Percentiles rank a stretch among this genome's conserved stretches.
These are phyloP conservation scores for Ramichloridium luteum DNA, from an alignment of 2,329 filamentous ascomycete species.

Conservation along the genomic window DNA sequence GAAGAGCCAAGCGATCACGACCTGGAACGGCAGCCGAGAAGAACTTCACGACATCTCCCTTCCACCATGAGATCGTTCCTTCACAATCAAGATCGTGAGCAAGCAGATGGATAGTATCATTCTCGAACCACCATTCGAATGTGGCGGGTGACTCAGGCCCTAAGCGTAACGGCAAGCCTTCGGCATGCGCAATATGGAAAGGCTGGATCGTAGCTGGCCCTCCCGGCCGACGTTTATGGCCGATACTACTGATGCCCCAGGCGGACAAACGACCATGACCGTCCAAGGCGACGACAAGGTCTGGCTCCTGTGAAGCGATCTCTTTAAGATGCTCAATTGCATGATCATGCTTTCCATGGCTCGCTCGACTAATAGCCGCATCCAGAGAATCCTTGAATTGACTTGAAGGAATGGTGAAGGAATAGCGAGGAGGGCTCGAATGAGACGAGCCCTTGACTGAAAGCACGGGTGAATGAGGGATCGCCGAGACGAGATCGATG, in stretches of 20 bases:
- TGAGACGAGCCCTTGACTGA: slow-evolving; percentile 37
- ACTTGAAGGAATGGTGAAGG: slow-evolving; percentile 70
- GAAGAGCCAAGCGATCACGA: slow-evolving; percentile 9
- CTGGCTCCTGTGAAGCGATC: slow-evolving; percentile 71
- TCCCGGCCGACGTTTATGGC: slow-evolving; percentile 46
- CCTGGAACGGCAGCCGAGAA: slow-evolving; percentile 50
- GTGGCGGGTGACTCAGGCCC: slow-evolving; percentile 10
- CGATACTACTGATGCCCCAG: slow-evolving; percentile 83
- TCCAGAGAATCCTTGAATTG: slow-evolving; percentile 57
- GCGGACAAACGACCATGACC: slow-evolving; percentile 77
- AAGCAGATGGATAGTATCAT: slow-evolving; percentile 40
- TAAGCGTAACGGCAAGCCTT: slow-evolving; percentile 34
- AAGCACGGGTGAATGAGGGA: slow-evolving; percentile 30
- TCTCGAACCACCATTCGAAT: slow-evolving; percentile 19
- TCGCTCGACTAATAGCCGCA: slow-evolving; percentile 40
- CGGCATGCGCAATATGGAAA: slow-evolving; percentile 77
- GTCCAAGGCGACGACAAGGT: slow-evolving; percentile 78
- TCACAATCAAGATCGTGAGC: slow-evolving; percentile 63
- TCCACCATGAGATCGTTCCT: slow-evolving; percentile 70
- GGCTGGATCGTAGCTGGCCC: slow-evolving; percentile 42
- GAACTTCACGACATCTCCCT: slow-evolving; percentile 63
- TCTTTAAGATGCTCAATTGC: slow-evolving; percentile 76
- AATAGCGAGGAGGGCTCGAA: slow-evolving; percentile 44
- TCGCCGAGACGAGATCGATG: slow-evolving; percentile 62
- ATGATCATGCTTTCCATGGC: slow-evolving; percentile 44